phyloP scores from a whole-genome alignment of 371 early-diverging fungal species.

The Rhizomucor miehei region DNA sequence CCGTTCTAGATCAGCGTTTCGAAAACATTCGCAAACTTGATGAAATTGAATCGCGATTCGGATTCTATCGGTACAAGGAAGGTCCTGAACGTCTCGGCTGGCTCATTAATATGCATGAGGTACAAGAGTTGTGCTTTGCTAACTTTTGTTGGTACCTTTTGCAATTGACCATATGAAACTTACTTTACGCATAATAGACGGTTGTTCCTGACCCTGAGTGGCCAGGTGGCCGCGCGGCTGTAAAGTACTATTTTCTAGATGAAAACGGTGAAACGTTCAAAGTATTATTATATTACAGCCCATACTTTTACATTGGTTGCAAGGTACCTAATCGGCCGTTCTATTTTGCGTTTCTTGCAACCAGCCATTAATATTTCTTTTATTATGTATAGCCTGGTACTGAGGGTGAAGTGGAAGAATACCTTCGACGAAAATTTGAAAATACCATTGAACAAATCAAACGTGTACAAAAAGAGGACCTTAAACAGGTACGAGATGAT shows the following conservation, averaged over 20 bases:
- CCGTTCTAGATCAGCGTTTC: constrained; percentile 36
- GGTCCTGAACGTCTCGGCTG: constrained; percentile 87
- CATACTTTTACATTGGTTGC: constrained; percentile 90
- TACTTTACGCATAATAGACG: constrained; percentile 32
- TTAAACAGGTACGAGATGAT: constrained; percentile 64
- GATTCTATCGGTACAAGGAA: constrained; percentile 77
- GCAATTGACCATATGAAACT: background rate
- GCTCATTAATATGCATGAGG: constrained; percentile 94
- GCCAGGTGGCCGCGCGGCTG: constrained; percentile 72
- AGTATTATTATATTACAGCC: constrained; percentile 76
- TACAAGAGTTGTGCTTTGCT: constrained; percentile 23
- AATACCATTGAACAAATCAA: constrained; percentile 60
- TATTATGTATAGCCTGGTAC: constrained; percentile 51
- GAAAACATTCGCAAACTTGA: constrained; percentile 40
- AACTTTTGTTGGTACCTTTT: background rate
- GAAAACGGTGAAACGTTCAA: constrained; percentile 91
- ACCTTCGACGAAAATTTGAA: constrained; percentile 74
- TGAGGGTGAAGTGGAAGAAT: constrained; percentile 87
- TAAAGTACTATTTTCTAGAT: constrained; percentile 91
- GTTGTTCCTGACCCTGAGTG: constrained; percentile 61
- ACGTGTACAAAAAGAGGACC: constrained; percentile 78
- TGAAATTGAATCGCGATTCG: constrained; percentile 77
- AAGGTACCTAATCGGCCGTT: constrained; percentile 44
- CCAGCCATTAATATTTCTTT: background rate
- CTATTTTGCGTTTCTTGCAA: background rate